Percentiles rank a stretch among this genome's conserved stretches.
Evolutionary conservation across 2,329 filamentous ascomycete species (phyloP).

Genomic region (Sordariomycetes sp.): DNA sequence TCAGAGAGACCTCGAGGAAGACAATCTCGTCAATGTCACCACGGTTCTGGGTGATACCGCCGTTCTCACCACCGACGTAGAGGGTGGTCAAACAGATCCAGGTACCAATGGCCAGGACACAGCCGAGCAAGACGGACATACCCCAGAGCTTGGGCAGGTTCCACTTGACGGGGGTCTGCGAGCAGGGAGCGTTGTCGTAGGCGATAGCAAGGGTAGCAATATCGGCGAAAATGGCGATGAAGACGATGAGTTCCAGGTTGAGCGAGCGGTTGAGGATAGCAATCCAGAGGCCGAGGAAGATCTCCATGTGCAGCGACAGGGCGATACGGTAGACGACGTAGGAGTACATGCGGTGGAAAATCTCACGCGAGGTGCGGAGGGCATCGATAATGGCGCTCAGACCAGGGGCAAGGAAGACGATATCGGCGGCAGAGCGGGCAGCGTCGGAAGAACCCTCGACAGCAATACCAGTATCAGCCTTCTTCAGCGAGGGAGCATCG

Average conservation of each 20-base stretch:
- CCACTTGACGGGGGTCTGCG: conserved; percentile 84
- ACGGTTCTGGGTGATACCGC: conserved; percentile 85
- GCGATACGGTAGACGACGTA: conserved; percentile 96
- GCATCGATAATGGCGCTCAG: conserved; percentile 89
- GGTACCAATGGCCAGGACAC: conserved; percentile 73
- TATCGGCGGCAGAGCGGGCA: conserved; percentile 84
- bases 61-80: conserved; percentile 56
- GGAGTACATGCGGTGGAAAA: conserved; percentile 95
- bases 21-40: conserved; percentile 74
- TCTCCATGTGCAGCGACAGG: conserved; percentile 81
- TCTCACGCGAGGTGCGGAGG: conserved; percentile 85
- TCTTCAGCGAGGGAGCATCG: conserved; percentile 86
- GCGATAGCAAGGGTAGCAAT: conserved; percentile 87
- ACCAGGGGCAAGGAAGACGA: conserved; percentile 86
- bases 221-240: conserved; percentile 92
- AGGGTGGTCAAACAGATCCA: conserved; percentile 89
- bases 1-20: conserved; percentile 84
- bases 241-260: conserved; percentile 81
- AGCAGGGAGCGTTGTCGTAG: conserved; percentile 87
- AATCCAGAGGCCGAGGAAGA: conserved; percentile 88
- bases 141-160: conserved; percentile 92
- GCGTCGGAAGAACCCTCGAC: conserved; percentile 89
- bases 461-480: conserved; percentile 93
- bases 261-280: conserved; percentile 76
- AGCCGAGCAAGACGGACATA: conserved; percentile 76